A percentile compares a stretch with the other conserved stretches of the same genome.
phyloP scores from a whole-genome alignment of 345 rosid species.

The Excoecaria cochinchinensis region DNA sequence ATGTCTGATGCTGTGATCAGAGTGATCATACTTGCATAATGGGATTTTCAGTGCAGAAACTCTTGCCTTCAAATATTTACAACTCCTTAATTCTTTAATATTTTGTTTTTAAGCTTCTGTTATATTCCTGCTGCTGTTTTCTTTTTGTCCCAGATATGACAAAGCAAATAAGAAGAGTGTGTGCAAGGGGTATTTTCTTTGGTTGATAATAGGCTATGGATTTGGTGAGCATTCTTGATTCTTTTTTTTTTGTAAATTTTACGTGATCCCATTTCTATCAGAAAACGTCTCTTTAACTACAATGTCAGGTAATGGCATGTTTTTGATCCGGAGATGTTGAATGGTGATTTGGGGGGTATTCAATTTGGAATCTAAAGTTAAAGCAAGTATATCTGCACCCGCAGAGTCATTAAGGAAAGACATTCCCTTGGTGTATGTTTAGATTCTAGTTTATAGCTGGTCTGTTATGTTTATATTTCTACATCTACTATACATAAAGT shows the following conservation, averaged over 20 bases:
- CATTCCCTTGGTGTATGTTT: neutral
- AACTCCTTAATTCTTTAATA: neutral
- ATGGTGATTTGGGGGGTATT: neutral
- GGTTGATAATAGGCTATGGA: constrained; percentile 78
- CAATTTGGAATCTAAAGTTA: neutral
- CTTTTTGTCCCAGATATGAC: constrained; percentile 59
- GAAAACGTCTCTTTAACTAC: neutral
- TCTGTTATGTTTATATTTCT: too few species aligned
- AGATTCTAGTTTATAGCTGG: neutral
- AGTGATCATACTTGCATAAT: neutral
- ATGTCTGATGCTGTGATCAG: neutral
- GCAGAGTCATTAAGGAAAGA: neutral
- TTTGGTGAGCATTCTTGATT: constrained; percentile 48
- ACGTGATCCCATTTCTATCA: neutral
- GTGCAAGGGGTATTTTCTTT: constrained; percentile 65
- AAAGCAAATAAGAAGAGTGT: constrained; percentile 56
- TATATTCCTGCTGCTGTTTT: neutral
- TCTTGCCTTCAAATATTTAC: neutral
- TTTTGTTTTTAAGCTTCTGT: neutral
- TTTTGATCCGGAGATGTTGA: neutral
- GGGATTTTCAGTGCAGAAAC: neutral
- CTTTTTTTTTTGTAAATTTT: neutral
- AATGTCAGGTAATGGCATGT: neutral
- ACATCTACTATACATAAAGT: too few species aligned
- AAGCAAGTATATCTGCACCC: neutral